phyloP scores from a whole-genome alignment of 139 green algal species.

The Cymbomonas tetramitiformis region DNA sequence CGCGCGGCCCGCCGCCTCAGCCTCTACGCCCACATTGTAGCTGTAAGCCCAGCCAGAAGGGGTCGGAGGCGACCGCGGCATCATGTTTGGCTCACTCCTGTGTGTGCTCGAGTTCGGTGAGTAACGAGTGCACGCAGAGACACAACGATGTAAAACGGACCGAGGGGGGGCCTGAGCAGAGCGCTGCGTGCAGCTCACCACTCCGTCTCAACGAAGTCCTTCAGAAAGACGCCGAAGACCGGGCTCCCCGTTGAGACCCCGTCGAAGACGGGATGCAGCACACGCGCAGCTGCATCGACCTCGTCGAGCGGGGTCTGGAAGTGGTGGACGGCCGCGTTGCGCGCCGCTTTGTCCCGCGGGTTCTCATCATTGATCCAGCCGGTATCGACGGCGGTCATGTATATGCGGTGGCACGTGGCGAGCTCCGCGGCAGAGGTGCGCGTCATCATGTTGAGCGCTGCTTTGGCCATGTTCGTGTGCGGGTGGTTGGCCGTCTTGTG shows the following conservation, averaged over 20 bases:
- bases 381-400: slow-evolving; percentile 8
- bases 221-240: slow-evolving; percentile 1
- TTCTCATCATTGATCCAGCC: slow-evolving; percentile 16
- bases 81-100: no score
- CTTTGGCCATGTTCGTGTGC: slow-evolving; percentile 14
- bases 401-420: neutral
- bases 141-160: no score
- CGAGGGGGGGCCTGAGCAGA: no score
- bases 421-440: neutral
- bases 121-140: no score
- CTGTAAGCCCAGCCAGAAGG: no score
- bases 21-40: no score
- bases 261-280: slow-evolving; percentile 10
- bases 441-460: slow-evolving; percentile 13
- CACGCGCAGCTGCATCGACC: slow-evolving; percentile 3
- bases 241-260: neutral
- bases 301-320: slow-evolving; percentile 12
- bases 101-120: no score
- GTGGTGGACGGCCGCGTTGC: neutral
- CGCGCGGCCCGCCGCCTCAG: no score
- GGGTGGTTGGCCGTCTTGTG: slow-evolving; percentile 9
- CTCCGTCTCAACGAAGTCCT: slow-evolving; percentile 1
- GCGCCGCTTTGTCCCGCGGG: neutral
- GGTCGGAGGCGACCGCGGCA: no score
- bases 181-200: no score